phyloP scores from a whole-genome alignment of 805 yeast genomes.

The Yamadazyma sp. region DNA sequence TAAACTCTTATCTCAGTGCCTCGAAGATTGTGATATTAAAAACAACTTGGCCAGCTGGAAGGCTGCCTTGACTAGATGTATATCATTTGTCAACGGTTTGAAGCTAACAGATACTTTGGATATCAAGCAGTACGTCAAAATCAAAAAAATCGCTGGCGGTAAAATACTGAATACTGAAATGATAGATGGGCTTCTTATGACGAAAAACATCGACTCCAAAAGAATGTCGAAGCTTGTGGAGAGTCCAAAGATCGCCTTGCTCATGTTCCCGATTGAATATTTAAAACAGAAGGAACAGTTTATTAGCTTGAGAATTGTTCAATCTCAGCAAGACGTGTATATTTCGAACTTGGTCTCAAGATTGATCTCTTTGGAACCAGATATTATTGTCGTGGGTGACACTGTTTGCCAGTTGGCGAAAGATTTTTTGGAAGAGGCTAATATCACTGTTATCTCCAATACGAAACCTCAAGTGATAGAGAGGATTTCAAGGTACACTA shows the following conservation, averaged over 20 bases:
- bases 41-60: constrained; percentile 58
- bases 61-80: constrained; percentile 45
- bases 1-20: constrained; percentile 55
- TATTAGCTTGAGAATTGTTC: constrained; percentile 76
- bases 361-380: constrained; percentile 74
- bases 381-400: constrained; percentile 73
- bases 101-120: constrained; percentile 77
- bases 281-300: constrained; percentile 73
- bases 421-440: constrained; percentile 65
- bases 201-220: constrained; percentile 78
- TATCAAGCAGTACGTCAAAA: constrained; percentile 82
- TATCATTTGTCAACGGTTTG: constrained; percentile 57
- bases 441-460: constrained; percentile 77
- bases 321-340: constrained; percentile 86
- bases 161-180: constrained; percentile 55
- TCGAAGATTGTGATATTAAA: constrained; percentile 58
- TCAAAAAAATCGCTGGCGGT: constrained; percentile 84
- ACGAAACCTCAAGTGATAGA: constrained; percentile 81
- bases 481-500: constrained; percentile 73
- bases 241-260: constrained; percentile 74
- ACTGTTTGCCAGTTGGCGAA: constrained; percentile 82
- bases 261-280: constrained; percentile 89
- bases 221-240: constrained; percentile 65
- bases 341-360: constrained; percentile 78
- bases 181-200: constrained; percentile 79